Percentiles rank a stretch among this genome's conserved stretches.
Evolutionary conservation across 2,329 filamentous ascomycete genomes (phyloP).

Genomic region (Emergomyces pasteurianus): DNA sequence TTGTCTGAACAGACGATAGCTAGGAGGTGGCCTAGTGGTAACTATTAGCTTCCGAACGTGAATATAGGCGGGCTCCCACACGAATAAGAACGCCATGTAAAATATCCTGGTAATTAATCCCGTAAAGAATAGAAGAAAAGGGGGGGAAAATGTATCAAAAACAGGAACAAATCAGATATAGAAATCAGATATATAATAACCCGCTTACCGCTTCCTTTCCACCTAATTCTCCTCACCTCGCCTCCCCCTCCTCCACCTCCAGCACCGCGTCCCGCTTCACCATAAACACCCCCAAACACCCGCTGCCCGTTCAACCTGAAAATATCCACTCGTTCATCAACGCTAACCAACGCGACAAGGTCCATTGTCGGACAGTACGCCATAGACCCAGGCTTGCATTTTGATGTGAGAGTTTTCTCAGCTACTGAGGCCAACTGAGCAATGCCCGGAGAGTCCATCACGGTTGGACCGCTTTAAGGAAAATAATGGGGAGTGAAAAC

Average conservation of each 20-base stretch:
- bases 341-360: constrained; percentile 59
- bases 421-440: constrained; percentile 26
- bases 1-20: constrained; percentile 79
- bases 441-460: not conserved
- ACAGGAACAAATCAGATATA: not conserved
- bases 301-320: constrained; percentile 67
- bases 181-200: constrained; percentile 2
- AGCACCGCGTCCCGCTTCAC: constrained; percentile 22
- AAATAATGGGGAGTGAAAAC: not conserved
- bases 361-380: constrained; percentile 78
- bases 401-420: constrained; percentile 30
- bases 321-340: constrained; percentile 57
- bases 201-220: constrained; percentile 55
- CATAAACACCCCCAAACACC: constrained; percentile 42
- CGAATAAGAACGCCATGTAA: constrained; percentile 2
- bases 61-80: not conserved
- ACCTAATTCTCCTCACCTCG: constrained; percentile 39
- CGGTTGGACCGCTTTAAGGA: not conserved
- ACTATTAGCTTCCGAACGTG: constrained; percentile 1
- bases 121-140: not conserved
- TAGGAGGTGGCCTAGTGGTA: constrained; percentile 47
- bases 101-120: not conserved
- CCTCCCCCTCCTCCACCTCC: constrained; percentile 14
- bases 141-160: not conserved
- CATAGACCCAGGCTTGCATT: constrained; percentile 40